Base-by-base conservation (phyloP, 108 stramenopile genomes). In the Fragilaria radians region DNA sequence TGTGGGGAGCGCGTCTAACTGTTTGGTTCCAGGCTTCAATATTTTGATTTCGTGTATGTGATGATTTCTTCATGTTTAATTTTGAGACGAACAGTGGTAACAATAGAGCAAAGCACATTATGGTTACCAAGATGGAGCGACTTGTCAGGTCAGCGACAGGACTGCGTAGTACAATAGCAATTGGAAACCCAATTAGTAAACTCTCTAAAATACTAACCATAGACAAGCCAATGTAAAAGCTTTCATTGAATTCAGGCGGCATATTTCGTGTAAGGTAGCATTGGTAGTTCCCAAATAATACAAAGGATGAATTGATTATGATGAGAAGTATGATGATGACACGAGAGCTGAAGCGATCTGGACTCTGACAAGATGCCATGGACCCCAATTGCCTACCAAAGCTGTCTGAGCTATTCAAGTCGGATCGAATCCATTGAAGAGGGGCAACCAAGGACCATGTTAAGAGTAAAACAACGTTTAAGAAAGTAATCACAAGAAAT, bases 71-170 rank as follows among this genome's bases (percentile, higher is more conserved):
- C 36, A 42, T 7, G 7, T 14, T 7, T 7, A 79, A 65, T 54
- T 82, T 82, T 3, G 80, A 77, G 36, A 65, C 63, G 61, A 78
- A 79, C 36, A 85, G 78, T 7, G 75, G 42, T 0, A 73, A 34
- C 18, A 77, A 24, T 50, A 77, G 70, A 19, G 78, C 72, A 21
- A 67, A 55, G 42, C 67, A 66, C 9, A 64, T 32, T 19, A 63
- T 52, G 51, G 76, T 69, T 5, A 81, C 66, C 25, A 72, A 56
- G 22, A 48, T 45, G 22, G 29, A 48, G 23, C 46, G 32, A 1
- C 77, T 57, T 28, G 79, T 58, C 64, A 66, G 76, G 18, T 48
- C 65, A 4, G 60, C 75, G 9, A 61, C 42, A 0, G 70, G 30
- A 23, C 52, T 67, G 29, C 71, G 72, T 22, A 29, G 52, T 4